Conservation (phyloP, 805 yeast species). For the Ogataea nakhonphanomensis region DNA sequence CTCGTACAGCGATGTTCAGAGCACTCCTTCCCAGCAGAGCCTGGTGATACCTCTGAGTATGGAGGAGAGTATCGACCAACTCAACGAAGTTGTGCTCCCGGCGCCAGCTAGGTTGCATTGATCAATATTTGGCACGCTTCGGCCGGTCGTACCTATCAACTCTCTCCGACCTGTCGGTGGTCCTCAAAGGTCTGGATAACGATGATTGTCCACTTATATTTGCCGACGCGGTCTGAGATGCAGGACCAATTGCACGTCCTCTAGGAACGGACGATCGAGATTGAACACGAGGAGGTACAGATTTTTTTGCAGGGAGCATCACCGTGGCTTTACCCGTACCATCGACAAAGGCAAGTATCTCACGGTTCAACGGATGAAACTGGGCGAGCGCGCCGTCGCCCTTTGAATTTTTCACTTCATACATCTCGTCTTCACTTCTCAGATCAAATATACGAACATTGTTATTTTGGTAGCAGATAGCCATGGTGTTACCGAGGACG, state of each 20-base stretch:
- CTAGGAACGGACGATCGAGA: conserved; percentile 1
- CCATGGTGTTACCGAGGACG: conserved; percentile 32
- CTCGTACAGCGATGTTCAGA: conserved; percentile 47
- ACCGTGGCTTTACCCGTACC: conserved; percentile 16
- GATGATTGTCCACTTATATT: not conserved
- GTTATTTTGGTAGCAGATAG: conserved; percentile 38
- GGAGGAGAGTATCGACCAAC: conserved; percentile 3
- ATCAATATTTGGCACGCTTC: conserved; percentile 6
- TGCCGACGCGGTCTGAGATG: too few relatives aligned
- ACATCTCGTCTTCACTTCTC: conserved; percentile 25
- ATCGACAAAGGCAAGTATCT: conserved; percentile 21
- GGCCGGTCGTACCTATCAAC: not conserved
- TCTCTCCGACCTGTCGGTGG: conserved; percentile 3
- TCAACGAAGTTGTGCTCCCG: conserved; percentile 15
- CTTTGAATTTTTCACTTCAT: conserved; percentile 27
- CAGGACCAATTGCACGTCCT: not conserved
- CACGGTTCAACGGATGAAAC: conserved; percentile 19
- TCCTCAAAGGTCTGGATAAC: not conserved
- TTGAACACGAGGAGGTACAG: conserved; percentile 1
- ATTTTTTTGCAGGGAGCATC: conserved; percentile 11
- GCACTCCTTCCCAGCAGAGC: conserved; percentile 19
- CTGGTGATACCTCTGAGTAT: conserved; percentile 24
- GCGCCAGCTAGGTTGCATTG: conserved; percentile 14
- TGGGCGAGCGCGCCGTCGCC: conserved; percentile 14
- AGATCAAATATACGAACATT: conserved; percentile 36